Evolutionary conservation across 1,284 basidiomycete genomes (phyloP).

Genomic region (Exobasidium cylindrosporum): DNA sequence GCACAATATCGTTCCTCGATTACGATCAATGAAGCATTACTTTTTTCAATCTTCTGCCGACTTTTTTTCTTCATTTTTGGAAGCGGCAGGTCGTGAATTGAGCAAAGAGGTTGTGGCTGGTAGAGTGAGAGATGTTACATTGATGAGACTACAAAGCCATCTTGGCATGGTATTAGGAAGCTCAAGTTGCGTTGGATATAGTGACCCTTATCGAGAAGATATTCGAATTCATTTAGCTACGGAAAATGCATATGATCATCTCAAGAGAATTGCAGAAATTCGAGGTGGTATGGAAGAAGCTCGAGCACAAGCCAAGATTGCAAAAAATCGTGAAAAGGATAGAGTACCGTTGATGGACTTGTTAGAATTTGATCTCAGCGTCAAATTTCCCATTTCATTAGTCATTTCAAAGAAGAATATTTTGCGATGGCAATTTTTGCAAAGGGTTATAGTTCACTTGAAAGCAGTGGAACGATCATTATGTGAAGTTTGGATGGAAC

Average conservation of each 20-base stretch:
- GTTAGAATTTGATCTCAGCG: conserved; percentile 50
- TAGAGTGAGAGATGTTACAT: conserved; percentile 58
- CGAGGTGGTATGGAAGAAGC: conserved; percentile 53
- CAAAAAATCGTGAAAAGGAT: conserved; percentile 3
- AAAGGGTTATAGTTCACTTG: conserved; percentile 48
- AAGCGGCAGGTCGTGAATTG: conserved; percentile 48
- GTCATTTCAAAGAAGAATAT: conserved; percentile 55
- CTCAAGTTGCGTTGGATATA: conserved; percentile 46
- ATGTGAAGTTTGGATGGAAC: conserved; percentile 47
- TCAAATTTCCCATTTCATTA: conserved; percentile 53
- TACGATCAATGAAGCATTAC: conserved; percentile 52
- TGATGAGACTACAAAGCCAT: conserved; percentile 49
- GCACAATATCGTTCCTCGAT: conserved; percentile 44
- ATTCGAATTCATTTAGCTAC: conserved; percentile 47
- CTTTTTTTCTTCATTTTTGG: conserved; percentile 52
- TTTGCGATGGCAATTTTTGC: conserved; percentile 52
- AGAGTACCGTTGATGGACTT: conserved; percentile 29
- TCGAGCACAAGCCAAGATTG: conserved; percentile 26
- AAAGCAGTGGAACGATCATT: conserved; percentile 48
- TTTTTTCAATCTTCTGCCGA: conserved; percentile 51
- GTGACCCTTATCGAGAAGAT: conserved; percentile 51
- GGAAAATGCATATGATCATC: conserved; percentile 52
- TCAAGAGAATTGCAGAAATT: conserved; percentile 53
- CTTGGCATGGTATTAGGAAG: conserved; percentile 52
- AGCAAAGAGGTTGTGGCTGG: conserved; percentile 45